phyloP scores from a whole-genome alignment of 768 basidiomycete genomes.

The Pisolithus microcarpus region DNA sequence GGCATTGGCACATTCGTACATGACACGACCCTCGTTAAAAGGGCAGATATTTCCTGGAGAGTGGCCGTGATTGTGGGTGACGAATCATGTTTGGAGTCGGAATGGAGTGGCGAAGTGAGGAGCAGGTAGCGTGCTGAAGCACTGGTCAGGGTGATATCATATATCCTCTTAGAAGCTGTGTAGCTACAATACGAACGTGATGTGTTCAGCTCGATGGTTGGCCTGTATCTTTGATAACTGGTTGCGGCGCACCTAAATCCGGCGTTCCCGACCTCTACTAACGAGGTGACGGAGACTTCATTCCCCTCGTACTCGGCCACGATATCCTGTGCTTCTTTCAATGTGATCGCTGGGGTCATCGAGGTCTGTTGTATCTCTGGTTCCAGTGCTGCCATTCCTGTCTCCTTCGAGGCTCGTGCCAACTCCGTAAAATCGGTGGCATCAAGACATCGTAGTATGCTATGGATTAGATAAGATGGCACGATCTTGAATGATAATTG shows the following conservation, averaged over 20 bases:
- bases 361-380: neutral
- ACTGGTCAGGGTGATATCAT: slow-evolving; percentile 21
- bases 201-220: neutral
- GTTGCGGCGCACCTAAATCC: slow-evolving; percentile 26
- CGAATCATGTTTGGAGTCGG: slow-evolving; percentile 6
- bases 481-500: too few relatives aligned
- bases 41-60: slow-evolving; percentile 28
- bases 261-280: slow-evolving; percentile 17
- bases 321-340: slow-evolving; percentile 26
- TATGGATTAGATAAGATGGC: too few relatives aligned
- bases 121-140: slow-evolving; percentile 22
- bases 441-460: too few relatives aligned
- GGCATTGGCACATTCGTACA: slow-evolving; percentile 47
- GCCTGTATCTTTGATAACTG: neutral
- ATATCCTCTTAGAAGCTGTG: slow-evolving; percentile 21
- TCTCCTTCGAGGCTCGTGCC: neutral
- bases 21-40: slow-evolving; percentile 37
- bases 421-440: neutral
- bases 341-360: slow-evolving; percentile 14
- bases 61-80: slow-evolving; percentile 16
- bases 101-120: slow-evolving; percentile 13
- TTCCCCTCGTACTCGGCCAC: slow-evolving; percentile 19
- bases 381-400: neutral
- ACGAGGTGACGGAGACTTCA: slow-evolving; percentile 7
- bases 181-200: slow-evolving; percentile 12